Evolutionary conservation across 305 asterid species (phyloP).

Genomic region (Lippia alba): DNA sequence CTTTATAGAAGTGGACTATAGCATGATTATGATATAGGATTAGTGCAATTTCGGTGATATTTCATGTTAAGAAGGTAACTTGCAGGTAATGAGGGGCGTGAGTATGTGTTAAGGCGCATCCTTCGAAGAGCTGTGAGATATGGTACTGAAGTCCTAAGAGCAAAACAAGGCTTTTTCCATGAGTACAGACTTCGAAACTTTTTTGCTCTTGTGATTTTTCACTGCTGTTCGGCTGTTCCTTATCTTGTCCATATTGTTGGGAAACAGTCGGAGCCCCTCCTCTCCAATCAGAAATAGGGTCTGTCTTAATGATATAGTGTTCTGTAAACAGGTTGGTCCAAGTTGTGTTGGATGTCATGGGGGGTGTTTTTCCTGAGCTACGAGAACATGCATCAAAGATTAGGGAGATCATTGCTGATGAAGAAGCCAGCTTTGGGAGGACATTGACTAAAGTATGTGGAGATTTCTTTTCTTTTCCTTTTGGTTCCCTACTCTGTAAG

Average conservation of each 20-base stretch:
- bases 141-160: constrained; percentile 94
- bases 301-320: constrained; percentile 25
- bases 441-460: constrained; percentile 77
- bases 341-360: constrained; percentile 84
- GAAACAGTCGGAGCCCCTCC: not conserved
- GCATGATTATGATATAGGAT: constrained; percentile 16
- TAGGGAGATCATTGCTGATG: constrained; percentile 78
- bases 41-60: constrained; percentile 14
- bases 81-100: constrained; percentile 98
- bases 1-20: not conserved
- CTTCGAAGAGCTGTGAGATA: constrained; percentile 96
- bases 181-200: constrained; percentile 53
- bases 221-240: not conserved
- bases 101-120: constrained; percentile 93
- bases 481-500: constrained; percentile 24
- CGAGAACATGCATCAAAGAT: constrained; percentile 64
- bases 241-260: not conserved
- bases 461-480: not conserved
- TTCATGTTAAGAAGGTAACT: constrained; percentile 23
- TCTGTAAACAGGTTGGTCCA: constrained; percentile 68
- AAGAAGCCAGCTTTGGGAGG: constrained; percentile 93
- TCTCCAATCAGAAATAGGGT: not conserved
- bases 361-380: constrained; percentile 90
- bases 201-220: not conserved
- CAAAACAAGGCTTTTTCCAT: constrained; percentile 80